A percentile compares a stretch with the other conserved stretches of the same genome.
Evolutionary conservation across 352 stramenopile species (phyloP).

Genomic region (Phytophthora palmivora): DNA sequence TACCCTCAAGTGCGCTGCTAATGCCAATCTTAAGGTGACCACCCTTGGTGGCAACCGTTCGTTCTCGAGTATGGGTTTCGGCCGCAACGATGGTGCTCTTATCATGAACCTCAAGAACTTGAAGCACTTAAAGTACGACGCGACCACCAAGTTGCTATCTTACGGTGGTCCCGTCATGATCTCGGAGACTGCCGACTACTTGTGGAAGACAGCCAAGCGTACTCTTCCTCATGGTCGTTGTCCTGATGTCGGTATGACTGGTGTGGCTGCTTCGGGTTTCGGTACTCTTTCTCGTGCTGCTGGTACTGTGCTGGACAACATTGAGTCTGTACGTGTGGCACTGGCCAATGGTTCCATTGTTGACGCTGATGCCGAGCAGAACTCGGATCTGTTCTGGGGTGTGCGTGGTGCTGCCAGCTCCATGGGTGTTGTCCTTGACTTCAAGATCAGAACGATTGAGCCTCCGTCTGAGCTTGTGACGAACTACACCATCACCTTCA

Average conservation of each 20-base stretch:
- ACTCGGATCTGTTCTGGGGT: conserved; percentile 35
- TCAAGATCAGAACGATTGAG: conserved; percentile 30
- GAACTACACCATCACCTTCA: conserved; percentile 33
- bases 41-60: conserved; percentile 36
- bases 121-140: conserved; percentile 30
- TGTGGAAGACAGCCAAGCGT: conserved; percentile 24
- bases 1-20: conserved; percentile 30
- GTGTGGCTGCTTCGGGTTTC: conserved; percentile 32
- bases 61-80: conserved; percentile 42
- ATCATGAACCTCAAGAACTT: conserved; percentile 34
- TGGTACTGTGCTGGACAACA: conserved; percentile 37
- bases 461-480: conserved; percentile 16
- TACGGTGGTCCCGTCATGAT: conserved; percentile 39
- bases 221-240: conserved; percentile 35
- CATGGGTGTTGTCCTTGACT: conserved; percentile 32
- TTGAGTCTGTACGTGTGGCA: conserved; percentile 29
- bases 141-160: conserved; percentile 24
- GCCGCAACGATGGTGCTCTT: conserved; percentile 34
- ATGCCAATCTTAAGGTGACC: conserved; percentile 31
- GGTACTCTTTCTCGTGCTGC: conserved; percentile 27
- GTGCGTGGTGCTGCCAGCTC: conserved; percentile 34
- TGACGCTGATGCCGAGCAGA: conserved; percentile 22
- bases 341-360: conserved; percentile 35
- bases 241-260: conserved; percentile 38
- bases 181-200: conserved; percentile 29